These are phyloP conservation scores for Coriaria nepalensis DNA, from an alignment of 306 rosid genomes.

Conservation along the genomic window DNA sequence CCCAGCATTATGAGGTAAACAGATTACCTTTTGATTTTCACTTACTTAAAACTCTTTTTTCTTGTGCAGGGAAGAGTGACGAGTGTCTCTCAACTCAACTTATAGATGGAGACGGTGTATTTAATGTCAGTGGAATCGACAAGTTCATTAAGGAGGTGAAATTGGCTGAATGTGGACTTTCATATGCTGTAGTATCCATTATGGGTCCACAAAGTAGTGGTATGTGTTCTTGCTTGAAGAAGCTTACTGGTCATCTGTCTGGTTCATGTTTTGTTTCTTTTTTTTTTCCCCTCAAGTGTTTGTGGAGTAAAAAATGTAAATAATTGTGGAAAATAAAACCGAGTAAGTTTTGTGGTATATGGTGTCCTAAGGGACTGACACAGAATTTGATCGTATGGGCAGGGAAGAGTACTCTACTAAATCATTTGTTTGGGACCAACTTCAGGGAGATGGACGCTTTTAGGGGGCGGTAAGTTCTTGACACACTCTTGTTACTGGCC, in stretches of 20 bases:
- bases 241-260: background rate
- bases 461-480: conserved; percentile 64
- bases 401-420: conserved; percentile 93
- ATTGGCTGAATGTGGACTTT: conserved; percentile 85
- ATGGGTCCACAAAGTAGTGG: conserved; percentile 99
- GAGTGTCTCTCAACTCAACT: conserved; percentile 66
- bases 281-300: background rate
- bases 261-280: background rate
- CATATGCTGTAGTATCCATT: conserved; percentile 85
- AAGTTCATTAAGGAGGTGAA: conserved; percentile 67
- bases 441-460: conserved; percentile 99
- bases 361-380: conserved; percentile 6
- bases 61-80: conserved; percentile 33
- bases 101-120: conserved; percentile 81
- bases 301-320: background rate
- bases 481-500: conserved; percentile 7
- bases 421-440: conserved; percentile 64
- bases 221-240: conserved; percentile 27
- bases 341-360: background rate
- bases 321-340: no score
- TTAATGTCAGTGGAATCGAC: conserved; percentile 64
- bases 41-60: conserved; percentile 4
- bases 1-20: conserved; percentile 1
- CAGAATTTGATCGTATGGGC: conserved; percentile 19
- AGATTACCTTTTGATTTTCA: background rate